phyloP scores from a whole-genome alignment of 1,284 basidiomycete genomes.

The Xanthoconium separans region DNA sequence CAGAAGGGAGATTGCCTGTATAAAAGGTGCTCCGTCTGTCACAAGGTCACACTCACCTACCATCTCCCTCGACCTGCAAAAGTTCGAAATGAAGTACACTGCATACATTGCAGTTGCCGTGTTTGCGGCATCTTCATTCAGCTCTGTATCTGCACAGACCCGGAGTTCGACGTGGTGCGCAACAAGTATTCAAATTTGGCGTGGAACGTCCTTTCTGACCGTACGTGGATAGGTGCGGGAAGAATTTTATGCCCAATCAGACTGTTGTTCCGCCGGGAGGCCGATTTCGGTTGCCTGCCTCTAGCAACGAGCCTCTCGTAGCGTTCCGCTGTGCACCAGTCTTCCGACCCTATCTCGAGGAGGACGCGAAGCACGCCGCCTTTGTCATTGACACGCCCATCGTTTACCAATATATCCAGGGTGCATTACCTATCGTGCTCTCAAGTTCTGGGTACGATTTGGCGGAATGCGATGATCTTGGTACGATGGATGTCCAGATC shows the following conservation, averaged over 20 bases:
- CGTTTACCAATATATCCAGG: conserved; percentile 47
- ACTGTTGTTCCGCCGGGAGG: conserved; percentile 58
- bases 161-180: conserved; percentile 25
- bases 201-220: background rate
- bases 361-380: conserved; percentile 40
- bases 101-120: background rate
- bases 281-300: conserved; percentile 52
- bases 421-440: conserved; percentile 46
- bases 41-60: background rate
- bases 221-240: conserved; percentile 53
- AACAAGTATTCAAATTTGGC: background rate
- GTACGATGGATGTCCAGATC: conserved; percentile 40
- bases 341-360: conserved; percentile 65
- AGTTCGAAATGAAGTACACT: conserved; percentile 13
- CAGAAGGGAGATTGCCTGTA: background rate
- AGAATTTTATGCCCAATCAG: conserved; percentile 56
- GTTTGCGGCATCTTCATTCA: conserved; percentile 7
- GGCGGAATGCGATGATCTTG: conserved; percentile 2
- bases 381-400: conserved; percentile 62
- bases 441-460: conserved; percentile 25
- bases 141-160: conserved; percentile 10
- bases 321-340: conserved; percentile 67
- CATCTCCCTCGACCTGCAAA: background rate
- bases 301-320: conserved; percentile 52
- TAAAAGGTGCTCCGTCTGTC: background rate